Percentiles rank a stretch among this genome's conserved stretches.
Conservation (phyloP, 2,329 filamentous ascomycete species). For the Phoma sp. region DNA sequence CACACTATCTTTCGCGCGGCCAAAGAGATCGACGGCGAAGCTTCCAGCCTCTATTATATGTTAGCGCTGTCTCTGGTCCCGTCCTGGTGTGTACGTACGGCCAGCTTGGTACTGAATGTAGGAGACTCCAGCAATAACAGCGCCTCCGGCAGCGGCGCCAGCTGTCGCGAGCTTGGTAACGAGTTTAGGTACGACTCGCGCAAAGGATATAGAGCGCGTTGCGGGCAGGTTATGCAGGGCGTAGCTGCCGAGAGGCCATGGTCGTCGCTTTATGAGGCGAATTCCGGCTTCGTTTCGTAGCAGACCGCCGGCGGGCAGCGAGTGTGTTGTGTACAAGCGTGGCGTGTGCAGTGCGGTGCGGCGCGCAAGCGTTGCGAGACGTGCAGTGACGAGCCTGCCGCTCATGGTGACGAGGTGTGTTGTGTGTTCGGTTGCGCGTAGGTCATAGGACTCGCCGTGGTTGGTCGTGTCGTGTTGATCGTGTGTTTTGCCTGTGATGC, state of each 20-base stretch:
- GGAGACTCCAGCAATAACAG: slow-evolving; percentile 83
- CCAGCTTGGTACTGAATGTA: slow-evolving; percentile 97
- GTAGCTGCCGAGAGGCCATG: slow-evolving; percentile 80
- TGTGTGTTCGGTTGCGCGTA: slow-evolving; percentile 13
- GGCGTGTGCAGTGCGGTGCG: slow-evolving; percentile 67
- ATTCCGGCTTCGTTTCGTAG: slow-evolving; percentile 46
- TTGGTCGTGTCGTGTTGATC: not conserved
- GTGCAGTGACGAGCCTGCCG: slow-evolving; percentile 77
- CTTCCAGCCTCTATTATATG: slow-evolving; percentile 71
- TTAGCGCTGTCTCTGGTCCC: slow-evolving; percentile 46
- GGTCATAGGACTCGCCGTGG: slow-evolving; percentile 27
- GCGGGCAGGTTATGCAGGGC: slow-evolving; percentile 81
- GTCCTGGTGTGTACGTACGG: slow-evolving; percentile 64
- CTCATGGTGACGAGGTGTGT: slow-evolving; percentile 60
- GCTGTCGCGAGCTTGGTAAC: slow-evolving; percentile 88
- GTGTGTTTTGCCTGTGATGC: slow-evolving; percentile 9
- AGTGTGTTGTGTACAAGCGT: slow-evolving; percentile 54
- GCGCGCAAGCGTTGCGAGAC: slow-evolving; percentile 72
- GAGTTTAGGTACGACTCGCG: slow-evolving; percentile 78
- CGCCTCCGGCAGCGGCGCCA: slow-evolving; percentile 89
- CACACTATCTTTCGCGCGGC: slow-evolving; percentile 74
- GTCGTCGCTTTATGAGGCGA: slow-evolving; percentile 58
- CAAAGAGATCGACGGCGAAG: slow-evolving; percentile 78
- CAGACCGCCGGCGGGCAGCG: slow-evolving; percentile 48
- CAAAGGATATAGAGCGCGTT: slow-evolving; percentile 71